Percentiles rank a stretch among this genome's conserved stretches.
phyloP scores from a whole-genome alignment of 139 green algal species.

The Chlorella sp. region DNA sequence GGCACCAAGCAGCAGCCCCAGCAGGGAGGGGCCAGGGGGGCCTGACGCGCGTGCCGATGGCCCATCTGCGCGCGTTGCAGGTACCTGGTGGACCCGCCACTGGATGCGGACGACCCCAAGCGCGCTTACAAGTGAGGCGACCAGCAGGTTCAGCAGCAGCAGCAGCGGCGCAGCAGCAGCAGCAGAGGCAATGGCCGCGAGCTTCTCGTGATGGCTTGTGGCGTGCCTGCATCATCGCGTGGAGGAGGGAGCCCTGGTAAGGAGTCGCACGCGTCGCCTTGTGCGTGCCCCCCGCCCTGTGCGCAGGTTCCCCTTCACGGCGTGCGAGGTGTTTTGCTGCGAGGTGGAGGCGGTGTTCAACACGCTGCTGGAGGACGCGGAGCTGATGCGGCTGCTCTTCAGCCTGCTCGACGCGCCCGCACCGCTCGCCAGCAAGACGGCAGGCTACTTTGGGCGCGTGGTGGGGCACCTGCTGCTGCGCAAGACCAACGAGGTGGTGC shows the following conservation, averaged over 20 bases:
- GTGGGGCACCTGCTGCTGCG: slow-evolving; percentile 71
- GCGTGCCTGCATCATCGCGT: too few species aligned
- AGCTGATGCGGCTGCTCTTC: slow-evolving; percentile 79
- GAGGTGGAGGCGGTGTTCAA: slow-evolving; percentile 93
- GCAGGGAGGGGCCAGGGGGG: too few species aligned
- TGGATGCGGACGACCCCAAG: slow-evolving; percentile 61
- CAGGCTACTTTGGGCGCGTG: slow-evolving; percentile 91
- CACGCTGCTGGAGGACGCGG: slow-evolving; percentile 73
- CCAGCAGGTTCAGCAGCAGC: too few species aligned
- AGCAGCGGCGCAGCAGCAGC: too few species aligned
- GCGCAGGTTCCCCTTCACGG: slow-evolving; percentile 84
- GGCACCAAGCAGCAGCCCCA: too few species aligned
- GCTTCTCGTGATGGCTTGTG: too few species aligned
- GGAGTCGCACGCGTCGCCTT: too few species aligned
- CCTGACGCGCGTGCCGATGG: not conserved
- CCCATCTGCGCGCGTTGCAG: slow-evolving; percentile 16
- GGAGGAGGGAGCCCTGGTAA: too few species aligned
- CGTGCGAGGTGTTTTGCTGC: slow-evolving; percentile 96
- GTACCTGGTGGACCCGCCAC: slow-evolving; percentile 60
- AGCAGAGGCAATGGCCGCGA: too few species aligned
- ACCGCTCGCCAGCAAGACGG: slow-evolving; percentile 68
- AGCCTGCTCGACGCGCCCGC: slow-evolving; percentile 53
- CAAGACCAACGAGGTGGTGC: slow-evolving; percentile 61
- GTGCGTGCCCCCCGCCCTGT: too few species aligned
- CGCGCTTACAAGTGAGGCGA: slow-evolving; percentile 71